Evolutionary conservation across 345 rosid species (phyloP), one percentile per base, ranked within the genome.

Genomic region (Conringia planisiliqua): DNA sequence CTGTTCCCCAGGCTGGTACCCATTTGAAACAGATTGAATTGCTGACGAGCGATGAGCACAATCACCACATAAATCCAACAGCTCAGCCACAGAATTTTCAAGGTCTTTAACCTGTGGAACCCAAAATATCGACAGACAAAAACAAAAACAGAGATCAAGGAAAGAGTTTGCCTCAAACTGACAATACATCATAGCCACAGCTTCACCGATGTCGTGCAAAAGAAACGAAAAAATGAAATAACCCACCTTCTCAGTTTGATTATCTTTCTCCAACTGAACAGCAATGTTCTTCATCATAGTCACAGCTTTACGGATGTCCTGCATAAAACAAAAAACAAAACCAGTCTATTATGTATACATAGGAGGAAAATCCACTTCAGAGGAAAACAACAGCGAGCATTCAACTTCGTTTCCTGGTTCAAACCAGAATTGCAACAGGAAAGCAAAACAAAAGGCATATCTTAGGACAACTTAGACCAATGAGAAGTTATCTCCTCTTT

Each of bases 281-380:
- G 92, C 97, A 9, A 89, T 80, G 35, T 86, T 86, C 87, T 86
- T 92, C 82, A 90, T 82, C 80, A 79, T 71, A 66, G 40, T 71
- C 74, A 90, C 76, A 46, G 90, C 79, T 80, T 85, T 90, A 52
- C 90, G 83, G 1, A 90, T 81, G 44, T 95, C 99, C 98, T 91
- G 86, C 32, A 42, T 64, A 51, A 50, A 71, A 75, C 2, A 8
- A 22, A 54, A 69, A 10, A 46, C 20, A 29, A 12, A 60, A 43
- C 24, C 24, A 24, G 27, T 22, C 14, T 63, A 4, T 63, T 9
- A 48, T 14, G 24, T 63, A 48, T 24, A 35, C 6, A 10, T 52
- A 40, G 12, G 13, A 36, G 51, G 20, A 36, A 47, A 51, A 36
- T 0, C 24, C 11, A 14, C 51, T 14, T 13, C 33, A 39, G 3